Percentiles rank a stretch among this genome's conserved stretches.
These are phyloP conservation scores for Calonectria montana DNA, from an alignment of 2,329 filamentous ascomycete genomes.

Conservation along the genomic window DNA sequence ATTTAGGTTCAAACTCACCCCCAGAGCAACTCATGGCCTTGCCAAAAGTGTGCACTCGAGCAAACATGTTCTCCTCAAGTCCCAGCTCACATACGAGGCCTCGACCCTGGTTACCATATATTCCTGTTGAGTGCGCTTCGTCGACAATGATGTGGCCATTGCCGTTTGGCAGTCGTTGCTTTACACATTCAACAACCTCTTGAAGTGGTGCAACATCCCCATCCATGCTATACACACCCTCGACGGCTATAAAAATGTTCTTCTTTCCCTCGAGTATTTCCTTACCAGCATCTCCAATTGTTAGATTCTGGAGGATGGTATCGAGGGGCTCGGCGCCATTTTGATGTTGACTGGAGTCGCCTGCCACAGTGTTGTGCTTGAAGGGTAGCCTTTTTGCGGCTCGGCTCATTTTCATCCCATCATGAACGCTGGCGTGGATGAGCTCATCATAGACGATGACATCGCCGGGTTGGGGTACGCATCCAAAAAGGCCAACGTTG, in stretches of 20 bases:
- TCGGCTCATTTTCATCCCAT: slow-evolving; percentile 77
- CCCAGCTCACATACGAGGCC: slow-evolving; percentile 69
- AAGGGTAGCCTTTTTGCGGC: slow-evolving; percentile 63
- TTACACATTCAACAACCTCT: slow-evolving; percentile 68
- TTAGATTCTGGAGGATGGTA: slow-evolving; percentile 44
- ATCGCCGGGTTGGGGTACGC: slow-evolving; percentile 70
- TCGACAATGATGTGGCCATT: slow-evolving; percentile 75
- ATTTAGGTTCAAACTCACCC: slow-evolving; percentile 60
- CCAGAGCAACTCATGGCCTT: slow-evolving; percentile 77
- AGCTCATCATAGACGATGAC: slow-evolving; percentile 78
- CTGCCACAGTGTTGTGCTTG: slow-evolving; percentile 60
- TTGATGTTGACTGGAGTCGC: neutral
- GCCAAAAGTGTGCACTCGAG: slow-evolving; percentile 73
- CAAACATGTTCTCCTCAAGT: slow-evolving; percentile 66
- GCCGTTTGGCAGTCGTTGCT: slow-evolving; percentile 63
- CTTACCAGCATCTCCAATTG: slow-evolving; percentile 46
- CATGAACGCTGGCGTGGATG: slow-evolving; percentile 82
- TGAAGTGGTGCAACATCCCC: slow-evolving; percentile 76
- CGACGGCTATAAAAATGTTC: slow-evolving; percentile 76
- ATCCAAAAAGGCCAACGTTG: slow-evolving; percentile 72
- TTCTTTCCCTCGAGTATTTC: slow-evolving; percentile 49
- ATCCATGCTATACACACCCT: slow-evolving; percentile 86
- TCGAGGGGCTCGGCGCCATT: slow-evolving; percentile 37
- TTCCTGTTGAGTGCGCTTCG: slow-evolving; percentile 75
- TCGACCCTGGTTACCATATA: slow-evolving; percentile 65